A percentile compares a stretch with the other conserved stretches of the same genome.
These are phyloP conservation scores for Termitomyces sp. DNA, from an alignment of 768 basidiomycete species.

Conservation along the genomic window DNA sequence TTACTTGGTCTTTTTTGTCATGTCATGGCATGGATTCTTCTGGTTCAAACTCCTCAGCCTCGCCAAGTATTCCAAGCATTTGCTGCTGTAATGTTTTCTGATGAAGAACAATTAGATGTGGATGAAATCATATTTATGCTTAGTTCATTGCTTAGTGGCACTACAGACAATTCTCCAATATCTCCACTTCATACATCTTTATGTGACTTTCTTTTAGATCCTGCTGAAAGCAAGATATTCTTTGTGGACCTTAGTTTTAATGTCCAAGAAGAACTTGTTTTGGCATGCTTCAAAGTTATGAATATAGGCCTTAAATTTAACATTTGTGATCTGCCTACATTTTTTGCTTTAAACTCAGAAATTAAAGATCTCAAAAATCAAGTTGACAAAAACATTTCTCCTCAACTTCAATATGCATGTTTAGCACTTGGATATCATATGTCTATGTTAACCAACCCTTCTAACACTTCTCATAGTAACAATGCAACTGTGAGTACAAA, in stretches of 20 bases:
- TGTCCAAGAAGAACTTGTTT: neutral
- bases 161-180: neutral
- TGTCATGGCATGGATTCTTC: neutral
- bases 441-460: neutral
- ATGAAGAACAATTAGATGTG: neutral
- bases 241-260: neutral
- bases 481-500: too few relatives aligned
- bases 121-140: neutral
- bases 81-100: neutral
- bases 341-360: conserved; percentile 4
- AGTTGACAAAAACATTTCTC: neutral
- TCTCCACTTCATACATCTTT: neutral
- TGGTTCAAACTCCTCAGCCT: neutral
- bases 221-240: neutral
- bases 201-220: neutral
- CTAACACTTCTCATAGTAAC: neutral
- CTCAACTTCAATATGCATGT: conserved; percentile 7
- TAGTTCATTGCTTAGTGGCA: neutral
- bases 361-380: neutral
- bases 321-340: conserved; percentile 11
- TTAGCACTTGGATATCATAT: conserved; percentile 10
- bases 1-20: neutral
- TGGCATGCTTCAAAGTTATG: conserved; percentile 8
- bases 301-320: conserved; percentile 11
- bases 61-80: neutral